Conservation (phyloP, 2,329 filamentous ascomycete species). For the Clarireedia hainanense region DNA sequence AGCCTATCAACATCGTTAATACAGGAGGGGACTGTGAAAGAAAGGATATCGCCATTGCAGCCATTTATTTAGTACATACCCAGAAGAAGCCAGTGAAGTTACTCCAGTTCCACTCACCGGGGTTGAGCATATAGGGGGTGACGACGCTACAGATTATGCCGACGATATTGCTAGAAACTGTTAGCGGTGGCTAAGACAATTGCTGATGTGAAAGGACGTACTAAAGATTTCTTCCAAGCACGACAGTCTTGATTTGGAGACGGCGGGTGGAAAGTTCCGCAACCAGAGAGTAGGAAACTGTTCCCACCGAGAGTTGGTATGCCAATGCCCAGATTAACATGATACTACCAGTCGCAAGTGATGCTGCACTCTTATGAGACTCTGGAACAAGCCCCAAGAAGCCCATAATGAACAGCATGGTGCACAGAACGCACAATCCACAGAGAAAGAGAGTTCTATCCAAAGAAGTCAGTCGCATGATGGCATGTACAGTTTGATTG, state of each 20-base stretch:
- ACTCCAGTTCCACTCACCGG: slow-evolving; percentile 76
- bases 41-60: no score
- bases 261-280: slow-evolving; percentile 75
- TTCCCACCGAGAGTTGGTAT: slow-evolving; percentile 83
- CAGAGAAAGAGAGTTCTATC: slow-evolving; percentile 42
- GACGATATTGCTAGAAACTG: slow-evolving; percentile 48
- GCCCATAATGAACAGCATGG: slow-evolving; percentile 72
- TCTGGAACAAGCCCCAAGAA: slow-evolving; percentile 44
- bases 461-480: neutral
- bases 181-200: neutral
- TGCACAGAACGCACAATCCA: slow-evolving; percentile 36
- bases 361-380: slow-evolving; percentile 17
- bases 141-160: slow-evolving; percentile 75
- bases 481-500: neutral
- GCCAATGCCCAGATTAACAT: slow-evolving; percentile 77
- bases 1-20: slow-evolving; percentile 30
- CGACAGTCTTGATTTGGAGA: slow-evolving; percentile 86
- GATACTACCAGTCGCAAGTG: slow-evolving; percentile 40
- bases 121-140: slow-evolving; percentile 91
- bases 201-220: neutral
- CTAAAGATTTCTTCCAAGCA: slow-evolving; percentile 65
- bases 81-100: slow-evolving; percentile 70
- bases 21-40: neutral
- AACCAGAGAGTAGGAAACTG: slow-evolving; percentile 83
- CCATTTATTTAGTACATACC: slow-evolving; percentile 29